Conservation (phyloP, 306 rosid genomes). For the Lathyrus aphaca region DNA sequence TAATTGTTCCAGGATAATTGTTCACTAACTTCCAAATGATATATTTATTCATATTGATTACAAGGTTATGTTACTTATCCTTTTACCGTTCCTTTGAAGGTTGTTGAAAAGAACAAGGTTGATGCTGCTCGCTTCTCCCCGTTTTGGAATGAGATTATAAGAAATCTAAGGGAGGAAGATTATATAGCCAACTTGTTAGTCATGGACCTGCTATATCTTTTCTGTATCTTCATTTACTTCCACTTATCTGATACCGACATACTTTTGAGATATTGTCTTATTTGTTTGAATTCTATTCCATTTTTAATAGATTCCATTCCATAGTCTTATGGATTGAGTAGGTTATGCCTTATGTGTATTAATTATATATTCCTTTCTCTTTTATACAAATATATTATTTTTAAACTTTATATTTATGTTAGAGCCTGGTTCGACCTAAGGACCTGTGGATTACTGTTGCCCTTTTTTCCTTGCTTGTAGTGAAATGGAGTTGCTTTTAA, state of each 20-base stretch:
- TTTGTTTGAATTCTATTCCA: background rate
- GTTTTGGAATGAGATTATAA: constrained; percentile 89
- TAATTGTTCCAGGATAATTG: constrained; percentile 23
- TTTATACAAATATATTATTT: constrained; percentile 1
- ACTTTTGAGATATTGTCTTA: background rate
- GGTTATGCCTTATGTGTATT: background rate
- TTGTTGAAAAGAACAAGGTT: constrained; percentile 58
- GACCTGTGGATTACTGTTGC: background rate
- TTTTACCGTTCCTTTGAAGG: constrained; percentile 52
- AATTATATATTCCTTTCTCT: background rate
- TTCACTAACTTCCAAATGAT: background rate
- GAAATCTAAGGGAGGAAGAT: constrained; percentile 91
- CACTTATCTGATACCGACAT: background rate
- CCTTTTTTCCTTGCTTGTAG: constrained; percentile 44
- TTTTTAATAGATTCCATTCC: background rate
- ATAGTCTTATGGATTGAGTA: background rate
- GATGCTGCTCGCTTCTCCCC: constrained; percentile 91
- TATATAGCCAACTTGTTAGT: constrained; percentile 88
- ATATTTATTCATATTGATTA: constrained; percentile 19
- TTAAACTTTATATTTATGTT: background rate
- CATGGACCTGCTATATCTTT: constrained; percentile 7
- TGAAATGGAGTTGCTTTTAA: constrained; percentile 82
- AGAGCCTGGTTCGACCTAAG: background rate
- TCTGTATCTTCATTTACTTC: background rate
- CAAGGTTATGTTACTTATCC: constrained; percentile 26